These are phyloP conservation scores for Zygoascus hellenicus DNA, from an alignment of 1,139 yeast genomes.

Conservation along the genomic window DNA sequence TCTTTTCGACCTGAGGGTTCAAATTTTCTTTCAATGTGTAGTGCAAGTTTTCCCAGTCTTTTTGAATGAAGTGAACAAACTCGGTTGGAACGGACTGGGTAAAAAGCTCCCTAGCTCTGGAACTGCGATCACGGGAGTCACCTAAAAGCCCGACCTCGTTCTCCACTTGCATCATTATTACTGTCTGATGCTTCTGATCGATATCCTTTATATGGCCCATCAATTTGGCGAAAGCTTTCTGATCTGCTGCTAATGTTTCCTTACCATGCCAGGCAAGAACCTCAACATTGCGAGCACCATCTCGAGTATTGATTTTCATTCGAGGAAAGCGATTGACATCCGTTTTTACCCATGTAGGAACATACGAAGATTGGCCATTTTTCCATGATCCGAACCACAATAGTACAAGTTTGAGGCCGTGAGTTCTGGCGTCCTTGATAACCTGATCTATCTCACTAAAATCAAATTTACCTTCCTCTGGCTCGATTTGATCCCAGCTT, in stretches of 20 bases:
- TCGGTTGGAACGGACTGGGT: conserved; percentile 8
- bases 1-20: not conserved
- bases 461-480: conserved; percentile 14
- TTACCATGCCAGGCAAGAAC: conserved; percentile 7
- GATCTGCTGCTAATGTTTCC: conserved; percentile 9
- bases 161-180: conserved; percentile 15
- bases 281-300: conserved; percentile 7
- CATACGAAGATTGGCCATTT: conserved; percentile 15
- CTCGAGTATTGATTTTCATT: conserved; percentile 6
- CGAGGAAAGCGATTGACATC: conserved; percentile 12
- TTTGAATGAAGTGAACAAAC: conserved; percentile 8
- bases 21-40: conserved; percentile 9
- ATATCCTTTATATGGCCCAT: conserved; percentile 9
- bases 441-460: conserved; percentile 12
- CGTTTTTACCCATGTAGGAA: conserved; percentile 15
- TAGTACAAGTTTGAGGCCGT: conserved; percentile 11
- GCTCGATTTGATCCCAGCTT: conserved; percentile 16
- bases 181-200: conserved; percentile 10
- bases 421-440: conserved; percentile 11
- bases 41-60: conserved; percentile 8
- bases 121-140: conserved; percentile 11
- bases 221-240: conserved; percentile 12
- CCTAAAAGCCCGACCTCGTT: conserved; percentile 15
- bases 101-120: conserved; percentile 4
- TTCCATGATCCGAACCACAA: conserved; percentile 18